Evolutionary conservation across 2,329 filamentous ascomycete species (phyloP).

Genomic region (Pseudogymnoascus sp.): DNA sequence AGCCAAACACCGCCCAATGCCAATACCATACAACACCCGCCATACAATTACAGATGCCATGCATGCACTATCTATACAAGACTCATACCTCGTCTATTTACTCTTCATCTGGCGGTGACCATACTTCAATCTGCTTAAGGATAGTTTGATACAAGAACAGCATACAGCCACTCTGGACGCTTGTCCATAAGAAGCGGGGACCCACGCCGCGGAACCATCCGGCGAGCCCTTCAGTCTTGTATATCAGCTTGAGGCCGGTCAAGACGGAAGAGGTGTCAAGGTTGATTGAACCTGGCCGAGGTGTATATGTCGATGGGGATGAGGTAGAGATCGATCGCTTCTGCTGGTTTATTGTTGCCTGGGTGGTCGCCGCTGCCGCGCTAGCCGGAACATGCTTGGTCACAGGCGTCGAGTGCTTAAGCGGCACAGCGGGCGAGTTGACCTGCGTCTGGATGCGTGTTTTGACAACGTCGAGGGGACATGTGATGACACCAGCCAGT

Average conservation of each 20-base stretch:
- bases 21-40: conserved; percentile 5
- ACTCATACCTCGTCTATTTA: neutral
- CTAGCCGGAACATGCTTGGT: conserved; percentile 17
- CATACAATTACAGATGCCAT: neutral
- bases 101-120: conserved; percentile 16
- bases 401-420: conserved; percentile 19
- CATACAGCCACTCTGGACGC: conserved; percentile 95
- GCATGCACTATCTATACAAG: conserved; percentile 6
- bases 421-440: conserved; percentile 33
- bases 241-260: conserved; percentile 77
- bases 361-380: conserved; percentile 24
- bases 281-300: conserved; percentile 66
- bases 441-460: conserved; percentile 93
- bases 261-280: conserved; percentile 86
- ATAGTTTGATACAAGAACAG: conserved; percentile 88
- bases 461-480: conserved; percentile 94
- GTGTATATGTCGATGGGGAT: conserved; percentile 74
- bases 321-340: conserved; percentile 79
- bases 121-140: conserved; percentile 62
- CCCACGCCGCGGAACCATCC: conserved; percentile 95
- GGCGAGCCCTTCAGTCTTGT: conserved; percentile 75
- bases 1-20: conserved; percentile 6
- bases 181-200: conserved; percentile 90
- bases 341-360: conserved; percentile 37
- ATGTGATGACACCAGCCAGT: conserved; percentile 87